Conservation (phyloP, 2,329 filamentous ascomycete species). For the Fusarium marasasianum region DNA sequence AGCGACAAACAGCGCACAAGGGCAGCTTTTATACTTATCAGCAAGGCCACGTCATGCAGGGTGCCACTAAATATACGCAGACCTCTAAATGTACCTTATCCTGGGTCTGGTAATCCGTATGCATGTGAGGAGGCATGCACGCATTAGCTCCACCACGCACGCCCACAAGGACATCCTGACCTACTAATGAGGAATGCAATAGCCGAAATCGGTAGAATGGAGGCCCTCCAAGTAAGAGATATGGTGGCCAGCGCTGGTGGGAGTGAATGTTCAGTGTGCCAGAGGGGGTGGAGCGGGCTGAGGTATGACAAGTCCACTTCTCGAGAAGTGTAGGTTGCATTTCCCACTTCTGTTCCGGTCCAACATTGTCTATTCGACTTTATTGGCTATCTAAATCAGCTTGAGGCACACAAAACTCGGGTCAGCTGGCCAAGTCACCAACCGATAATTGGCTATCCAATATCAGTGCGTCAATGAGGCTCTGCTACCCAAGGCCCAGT, state of each 20-base stretch:
- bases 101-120: not conserved
- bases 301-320: not conserved
- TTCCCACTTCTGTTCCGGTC: not conserved
- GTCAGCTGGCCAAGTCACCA: not conserved
- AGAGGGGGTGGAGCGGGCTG: not conserved
- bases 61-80: not conserved
- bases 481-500: not conserved
- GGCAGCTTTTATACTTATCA: not conserved
- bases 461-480: accelerated
- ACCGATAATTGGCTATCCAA: not conserved
- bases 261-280: not conserved
- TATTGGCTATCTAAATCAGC: not conserved
- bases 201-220: not conserved
- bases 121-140: not conserved
- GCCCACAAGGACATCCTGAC: not conserved
- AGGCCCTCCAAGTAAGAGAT: not conserved
- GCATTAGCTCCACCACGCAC: not conserved
- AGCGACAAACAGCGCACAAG: not conserved
- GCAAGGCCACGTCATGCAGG: not conserved
- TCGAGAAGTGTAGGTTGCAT: not conserved
- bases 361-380: not conserved
- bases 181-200: not conserved
- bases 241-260: accelerated
- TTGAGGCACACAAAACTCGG: not conserved
- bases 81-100: accelerated